Base-by-base conservation (phyloP, 2,329 filamentous ascomycete genomes). In the Cladophialophora psammophila region DNA sequence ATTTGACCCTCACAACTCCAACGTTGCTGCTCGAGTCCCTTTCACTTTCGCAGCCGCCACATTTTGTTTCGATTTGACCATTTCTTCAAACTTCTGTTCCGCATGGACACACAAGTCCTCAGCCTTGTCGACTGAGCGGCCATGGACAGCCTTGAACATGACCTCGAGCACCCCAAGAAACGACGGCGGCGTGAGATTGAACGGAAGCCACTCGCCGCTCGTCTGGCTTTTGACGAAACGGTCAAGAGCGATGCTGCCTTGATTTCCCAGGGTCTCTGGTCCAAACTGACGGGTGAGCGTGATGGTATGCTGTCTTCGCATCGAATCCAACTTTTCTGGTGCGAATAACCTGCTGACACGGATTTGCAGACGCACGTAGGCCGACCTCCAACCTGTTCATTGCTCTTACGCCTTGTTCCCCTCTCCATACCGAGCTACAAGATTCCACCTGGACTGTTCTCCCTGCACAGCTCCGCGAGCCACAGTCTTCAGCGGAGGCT, bases 211-310 rank as follows among this genome's bases (percentile, higher is more conserved):
- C 85, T 96, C 66, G 86, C 91, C 66, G 94, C 93, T 64, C 89
- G 91, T 65, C 84, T 98, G 59, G 86, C 96, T 42, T 87, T 97
- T 64, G 93, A 97, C 78, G 91, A 93, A 76, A 90, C 91, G 77
- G 85, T 96, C 74, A 92, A 90, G 79, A 92, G 92, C 61, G 92
- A 97, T 76, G 86, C 94, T 69, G 95, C 93, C 70, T 87, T 95
- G 71, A 80, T 98, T 61, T 97, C 94, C 12, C 90, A 93, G 74
- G 93, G 97, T 78, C 84, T 99, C 60, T 93, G 94, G 74, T 83
- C 86, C 55, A 91, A 96, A 75, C 85, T 98, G 60, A 87, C 73
- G 75, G 85, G 73, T 79, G 80, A 72, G 74, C 82, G 72, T 72
- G 71, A 72, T 72, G 73, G 86, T 83, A 73, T 73, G 72, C 40